phyloP scores from a whole-genome alignment of 2,329 filamentous ascomycete species.

The Xenoacremonium recifei region DNA sequence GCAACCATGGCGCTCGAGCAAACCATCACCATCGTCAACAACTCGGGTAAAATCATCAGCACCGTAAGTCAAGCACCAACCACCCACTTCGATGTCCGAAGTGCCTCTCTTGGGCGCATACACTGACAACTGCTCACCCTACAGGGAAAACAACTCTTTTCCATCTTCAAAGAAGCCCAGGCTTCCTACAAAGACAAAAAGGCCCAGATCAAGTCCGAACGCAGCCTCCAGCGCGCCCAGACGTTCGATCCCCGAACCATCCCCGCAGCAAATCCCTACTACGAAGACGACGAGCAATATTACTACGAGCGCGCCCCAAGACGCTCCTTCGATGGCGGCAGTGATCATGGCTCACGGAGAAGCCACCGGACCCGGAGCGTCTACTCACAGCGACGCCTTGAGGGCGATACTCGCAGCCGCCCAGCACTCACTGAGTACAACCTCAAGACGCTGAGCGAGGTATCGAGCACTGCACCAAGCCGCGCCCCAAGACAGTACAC shows the following conservation, averaged over 20 bases:
- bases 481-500: constrained; percentile 40
- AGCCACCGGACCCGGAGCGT: constrained; percentile 40
- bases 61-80: constrained; percentile 58
- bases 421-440: constrained; percentile 51
- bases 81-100: neutral
- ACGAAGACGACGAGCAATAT: constrained; percentile 32
- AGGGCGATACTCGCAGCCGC: constrained; percentile 29
- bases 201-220: constrained; percentile 71
- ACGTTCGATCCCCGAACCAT: constrained; percentile 42
- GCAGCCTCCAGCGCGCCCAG: constrained; percentile 58
- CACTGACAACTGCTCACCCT: neutral
- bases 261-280: constrained; percentile 18
- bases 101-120: neutral
- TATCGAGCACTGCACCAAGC: constrained; percentile 49
- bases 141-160: constrained; percentile 85
- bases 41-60: constrained; percentile 85
- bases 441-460: constrained; percentile 52
- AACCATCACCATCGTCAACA: constrained; percentile 88
- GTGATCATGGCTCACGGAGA: constrained; percentile 41
- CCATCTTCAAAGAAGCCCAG: constrained; percentile 89
- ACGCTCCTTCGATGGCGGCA: constrained; percentile 28
- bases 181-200: constrained; percentile 86
- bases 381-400: constrained; percentile 29
- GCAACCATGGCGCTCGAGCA: constrained; percentile 52
- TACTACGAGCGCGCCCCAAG: constrained; percentile 36